Percentiles rank a stretch among this genome's conserved stretches.
Evolutionary conservation across 1,284 basidiomycete species (phyloP).

Genomic region (Rhodotorula sp.): DNA sequence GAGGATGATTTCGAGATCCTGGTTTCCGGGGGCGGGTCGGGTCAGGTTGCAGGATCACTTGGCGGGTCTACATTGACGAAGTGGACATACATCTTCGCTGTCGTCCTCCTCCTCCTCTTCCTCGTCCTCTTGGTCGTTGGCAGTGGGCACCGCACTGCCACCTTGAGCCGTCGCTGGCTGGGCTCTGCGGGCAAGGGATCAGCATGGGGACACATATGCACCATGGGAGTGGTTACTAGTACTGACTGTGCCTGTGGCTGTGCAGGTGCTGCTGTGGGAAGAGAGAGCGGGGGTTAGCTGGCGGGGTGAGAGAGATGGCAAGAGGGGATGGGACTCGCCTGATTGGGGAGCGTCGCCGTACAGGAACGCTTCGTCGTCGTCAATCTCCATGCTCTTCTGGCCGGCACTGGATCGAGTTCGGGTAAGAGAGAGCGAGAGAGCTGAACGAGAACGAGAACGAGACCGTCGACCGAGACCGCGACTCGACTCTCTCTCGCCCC

Average conservation of each 20-base stretch:
- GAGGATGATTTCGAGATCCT: constrained; percentile 46
- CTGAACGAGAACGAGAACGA: too few species aligned
- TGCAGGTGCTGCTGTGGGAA: background rate
- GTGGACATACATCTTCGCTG: constrained; percentile 39
- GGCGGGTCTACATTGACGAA: background rate
- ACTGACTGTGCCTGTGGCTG: background rate
- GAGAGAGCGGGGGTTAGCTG: background rate
- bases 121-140: constrained; percentile 21
- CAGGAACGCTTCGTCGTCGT: constrained; percentile 40
- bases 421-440: background rate
- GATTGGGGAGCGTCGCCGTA: constrained; percentile 28
- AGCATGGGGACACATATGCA: background rate
- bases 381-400: constrained; percentile 12
- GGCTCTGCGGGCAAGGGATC: background rate
- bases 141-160: background rate
- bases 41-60: too few species aligned
- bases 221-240: too few species aligned
- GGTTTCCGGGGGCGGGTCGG: background rate
- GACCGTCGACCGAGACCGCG: too few species aligned
- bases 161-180: background rate
- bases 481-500: background rate
- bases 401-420: too few species aligned
- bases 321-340: background rate
- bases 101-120: constrained; percentile 38
- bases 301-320: background rate